Evolutionary conservation across 495 filamentous ascomycete genomes (phyloP).

Genomic region (Xylaria acuta): DNA sequence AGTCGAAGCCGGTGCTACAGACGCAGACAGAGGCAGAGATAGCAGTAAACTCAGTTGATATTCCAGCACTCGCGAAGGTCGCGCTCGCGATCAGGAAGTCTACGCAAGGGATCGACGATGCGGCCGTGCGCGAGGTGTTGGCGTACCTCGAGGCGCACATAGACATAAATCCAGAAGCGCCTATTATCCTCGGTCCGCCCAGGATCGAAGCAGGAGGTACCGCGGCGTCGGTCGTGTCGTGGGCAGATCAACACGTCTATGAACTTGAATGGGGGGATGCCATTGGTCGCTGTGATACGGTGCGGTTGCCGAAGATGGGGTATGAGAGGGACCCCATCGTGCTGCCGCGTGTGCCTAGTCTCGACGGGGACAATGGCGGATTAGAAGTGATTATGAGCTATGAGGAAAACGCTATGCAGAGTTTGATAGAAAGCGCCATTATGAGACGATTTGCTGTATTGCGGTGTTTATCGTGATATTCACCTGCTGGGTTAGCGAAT

Average conservation of each 20-base stretch:
- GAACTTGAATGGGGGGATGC: constrained; percentile 37
- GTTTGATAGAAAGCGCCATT: constrained; percentile 22
- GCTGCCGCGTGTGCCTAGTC: constrained; percentile 34
- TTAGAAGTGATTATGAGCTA: constrained; percentile 40
- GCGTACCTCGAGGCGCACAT: constrained; percentile 27
- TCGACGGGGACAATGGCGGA: constrained; percentile 22
- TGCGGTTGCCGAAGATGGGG: constrained; percentile 35
- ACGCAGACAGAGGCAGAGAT: neutral
- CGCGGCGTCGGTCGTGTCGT: constrained; percentile 70
- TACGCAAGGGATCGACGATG: constrained; percentile 27
- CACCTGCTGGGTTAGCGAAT: neutral
- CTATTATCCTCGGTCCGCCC: constrained; percentile 53
- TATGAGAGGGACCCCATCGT: constrained; percentile 38
- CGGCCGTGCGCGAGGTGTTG: constrained; percentile 28
- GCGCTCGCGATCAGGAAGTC: constrained; percentile 21
- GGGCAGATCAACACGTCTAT: constrained; percentile 38
- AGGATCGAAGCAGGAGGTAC: constrained; percentile 35
- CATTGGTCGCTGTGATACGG: constrained; percentile 37
- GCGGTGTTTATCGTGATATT: constrained; percentile 27
- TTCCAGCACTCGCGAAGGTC: neutral
- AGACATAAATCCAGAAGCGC: constrained; percentile 15
- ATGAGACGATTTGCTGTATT: constrained; percentile 28
- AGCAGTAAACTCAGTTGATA: neutral
- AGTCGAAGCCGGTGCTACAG: neutral
- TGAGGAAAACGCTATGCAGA: constrained; percentile 24